Evolutionary conservation across 2,329 filamentous ascomycete species (phyloP), one percentile per base, ranked within the genome.

Genomic region (Rhynchosporium graminicola): DNA sequence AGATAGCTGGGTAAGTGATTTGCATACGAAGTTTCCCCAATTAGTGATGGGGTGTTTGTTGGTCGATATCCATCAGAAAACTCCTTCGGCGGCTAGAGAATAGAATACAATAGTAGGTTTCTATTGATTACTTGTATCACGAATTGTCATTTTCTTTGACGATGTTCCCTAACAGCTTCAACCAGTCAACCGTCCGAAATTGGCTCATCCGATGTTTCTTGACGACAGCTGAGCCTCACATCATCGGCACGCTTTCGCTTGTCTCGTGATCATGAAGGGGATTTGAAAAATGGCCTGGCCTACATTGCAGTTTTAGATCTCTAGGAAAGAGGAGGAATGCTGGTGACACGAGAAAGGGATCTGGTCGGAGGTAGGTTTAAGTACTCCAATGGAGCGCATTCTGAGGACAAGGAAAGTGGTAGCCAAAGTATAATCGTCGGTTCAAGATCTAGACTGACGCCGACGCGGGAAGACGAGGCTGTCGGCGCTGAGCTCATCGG

Each of bases 221-320:
- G 15, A 20, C 29, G 33, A 4, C 48, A 36, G 43, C 43, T 15
- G 40, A 46, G 43, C 33, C 33, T 36, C 33, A 36, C 28, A 7
- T 36, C 50, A 7, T 10, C 40, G 28, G 28, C 52, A 20, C 12
- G 28, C 51, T 28, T 31, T 20, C 20, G 12, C 26, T 42, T 54
- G 40, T 46, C 40, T 57, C 40, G 38, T 57, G 54, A 57, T 57
- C 54, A 43, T 38, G 52, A 38, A n/a, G 40, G 38, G 29, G 43
- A 56, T 56, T 26, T 56, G 26, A n/a, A 48, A n/a, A 26, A 9
- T 20, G 38, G 28, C 40, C 20, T 20, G 38, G 52, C n/a, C 38
- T 51, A 26, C 26, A 43, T 1, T 20, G 4, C 4, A 52, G 15
- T 38, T 52, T 31, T 38, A 3, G 51, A 54, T 26, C 33, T 33